These are phyloP conservation scores for Beauveria asiatica DNA, from an alignment of 2,329 filamentous ascomycete genomes.

Conservation along the genomic window DNA sequence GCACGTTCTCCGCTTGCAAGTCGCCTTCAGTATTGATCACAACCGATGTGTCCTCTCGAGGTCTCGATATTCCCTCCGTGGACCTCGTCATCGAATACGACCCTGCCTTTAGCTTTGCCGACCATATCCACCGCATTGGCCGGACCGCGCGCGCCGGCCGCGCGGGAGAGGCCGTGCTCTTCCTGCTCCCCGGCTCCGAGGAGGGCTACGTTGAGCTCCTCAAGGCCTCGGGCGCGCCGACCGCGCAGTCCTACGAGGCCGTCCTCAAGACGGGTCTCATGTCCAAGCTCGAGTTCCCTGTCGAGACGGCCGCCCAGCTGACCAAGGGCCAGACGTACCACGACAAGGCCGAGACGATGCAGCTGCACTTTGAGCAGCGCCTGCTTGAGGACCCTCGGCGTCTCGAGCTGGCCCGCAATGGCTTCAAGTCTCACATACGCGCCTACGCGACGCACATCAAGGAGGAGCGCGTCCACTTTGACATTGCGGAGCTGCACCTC, in stretches of 20 bases:
- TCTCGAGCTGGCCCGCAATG: conserved; percentile 73
- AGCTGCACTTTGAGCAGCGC: conserved; percentile 52
- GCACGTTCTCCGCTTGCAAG: conserved; percentile 64
- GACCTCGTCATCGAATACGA: conserved; percentile 96
- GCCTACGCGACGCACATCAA: conserved; percentile 92
- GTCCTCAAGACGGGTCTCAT: conserved; percentile 59
- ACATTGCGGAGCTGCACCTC: conserved; percentile 83
- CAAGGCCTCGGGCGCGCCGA: conserved; percentile 39
- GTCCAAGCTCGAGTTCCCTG: conserved; percentile 53
- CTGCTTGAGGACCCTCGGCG: conserved; percentile 54
- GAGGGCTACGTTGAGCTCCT: conserved; percentile 81
- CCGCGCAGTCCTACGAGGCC: conserved; percentile 43
- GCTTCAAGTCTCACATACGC: conserved; percentile 84
- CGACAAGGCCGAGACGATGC: conserved; percentile 46
- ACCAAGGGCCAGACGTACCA: conserved; percentile 36
- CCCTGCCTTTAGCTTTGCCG: conserved; percentile 83
- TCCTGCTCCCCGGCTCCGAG: conserved; percentile 83
- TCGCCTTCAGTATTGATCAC: conserved; percentile 79
- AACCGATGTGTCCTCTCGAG: conserved; percentile 91
- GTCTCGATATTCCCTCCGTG: conserved; percentile 89
- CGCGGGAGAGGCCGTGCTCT: conserved; percentile 77
- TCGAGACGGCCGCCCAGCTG: conserved; percentile 53
- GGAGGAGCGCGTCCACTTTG: conserved; percentile 77
- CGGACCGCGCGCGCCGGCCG: conserved; percentile 89
- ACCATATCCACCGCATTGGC: conserved; percentile 90